Evolutionary conservation across 208 protist genomes (phyloP), one percentile per base, ranked within the genome.

Genomic region (Crithidia brevicula): DNA sequence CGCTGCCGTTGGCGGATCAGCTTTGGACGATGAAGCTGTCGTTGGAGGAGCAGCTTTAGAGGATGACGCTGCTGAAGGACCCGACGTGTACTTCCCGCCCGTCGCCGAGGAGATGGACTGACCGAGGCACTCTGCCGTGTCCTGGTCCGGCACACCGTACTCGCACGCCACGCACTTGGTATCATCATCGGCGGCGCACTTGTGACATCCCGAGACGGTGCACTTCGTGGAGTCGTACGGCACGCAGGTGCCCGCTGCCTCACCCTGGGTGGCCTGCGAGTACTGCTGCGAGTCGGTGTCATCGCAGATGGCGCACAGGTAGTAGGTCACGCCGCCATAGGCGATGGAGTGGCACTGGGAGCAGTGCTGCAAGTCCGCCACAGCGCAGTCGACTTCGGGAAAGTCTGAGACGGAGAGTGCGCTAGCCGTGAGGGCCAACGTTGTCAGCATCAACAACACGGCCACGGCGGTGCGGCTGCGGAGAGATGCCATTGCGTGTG

Each of bases 221-320:
- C 46, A 51, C 10, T 25, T 30, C 6, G 16, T 30, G 6, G 46
- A 23, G 22, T 51, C 46, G 22, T 51, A 28, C 46, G 20, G 46
- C 9, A 11, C 22, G 5, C 46, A 51, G 46, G 46, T 51, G 22
- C 22, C 46, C 6, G 5, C 9, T 11, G 10, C 7, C 16, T 23
- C 4, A 4, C 46, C 46, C 46, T n/a, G 16, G 16, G 46, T 30
- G 4, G 46, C 46, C 46, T 51, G 46, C 22, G 46, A 51, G 22
- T 51, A 51, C 46, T 9, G 16, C 22, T 11, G 10, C 6, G 46
- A 25, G 22, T 23, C 46, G 46, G 46, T 51, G 46, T 51, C 46
- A 0, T 30, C 46, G 46, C 46, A 51, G 46, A 30, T 51, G 46
- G 46, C 46, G 46, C 46, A 51, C 22, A 51, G 22, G 46, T 30